phyloP scores from a whole-genome alignment of 2,329 filamentous ascomycete species.

The Metarhizium brunneum region DNA sequence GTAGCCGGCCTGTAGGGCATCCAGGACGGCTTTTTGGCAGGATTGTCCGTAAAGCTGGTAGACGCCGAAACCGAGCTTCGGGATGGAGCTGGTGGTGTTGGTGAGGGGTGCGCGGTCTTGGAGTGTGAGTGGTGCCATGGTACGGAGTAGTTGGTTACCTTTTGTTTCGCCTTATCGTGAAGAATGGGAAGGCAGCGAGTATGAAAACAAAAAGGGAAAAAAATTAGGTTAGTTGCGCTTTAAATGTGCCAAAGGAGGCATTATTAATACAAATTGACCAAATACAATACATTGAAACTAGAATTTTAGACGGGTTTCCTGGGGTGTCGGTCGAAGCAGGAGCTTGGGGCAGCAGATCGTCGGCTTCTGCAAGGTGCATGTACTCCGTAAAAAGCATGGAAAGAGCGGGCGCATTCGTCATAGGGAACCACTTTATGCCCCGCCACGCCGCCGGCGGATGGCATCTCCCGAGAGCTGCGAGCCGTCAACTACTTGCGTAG shows the following conservation, averaged over 20 bases:
- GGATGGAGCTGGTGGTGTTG: slow-evolving; percentile 32
- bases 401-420: slow-evolving; percentile 1
- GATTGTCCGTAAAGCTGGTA: slow-evolving; percentile 48
- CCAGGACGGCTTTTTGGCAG: slow-evolving; percentile 48
- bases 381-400: no score
- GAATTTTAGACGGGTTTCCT: no score
- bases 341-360: no score
- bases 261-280: no score
- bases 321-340: no score
- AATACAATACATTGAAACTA: no score
- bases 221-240: no score
- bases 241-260: no score
- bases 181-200: not conserved
- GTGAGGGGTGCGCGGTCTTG: slow-evolving; percentile 13
- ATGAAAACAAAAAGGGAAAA: no score
- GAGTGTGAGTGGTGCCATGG: slow-evolving; percentile 6
- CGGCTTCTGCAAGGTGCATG: no score
- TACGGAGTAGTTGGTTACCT: not conserved
- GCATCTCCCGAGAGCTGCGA: no score
- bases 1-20: slow-evolving; percentile 49
- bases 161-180: not conserved
- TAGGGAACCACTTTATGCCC: slow-evolving; percentile 3
- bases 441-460: no score
- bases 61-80: slow-evolving; percentile 62
- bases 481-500: not conserved